Conservation (phyloP, 495 filamentous ascomycete genomes). For the Paragyromitra xinjiangensis region DNA sequence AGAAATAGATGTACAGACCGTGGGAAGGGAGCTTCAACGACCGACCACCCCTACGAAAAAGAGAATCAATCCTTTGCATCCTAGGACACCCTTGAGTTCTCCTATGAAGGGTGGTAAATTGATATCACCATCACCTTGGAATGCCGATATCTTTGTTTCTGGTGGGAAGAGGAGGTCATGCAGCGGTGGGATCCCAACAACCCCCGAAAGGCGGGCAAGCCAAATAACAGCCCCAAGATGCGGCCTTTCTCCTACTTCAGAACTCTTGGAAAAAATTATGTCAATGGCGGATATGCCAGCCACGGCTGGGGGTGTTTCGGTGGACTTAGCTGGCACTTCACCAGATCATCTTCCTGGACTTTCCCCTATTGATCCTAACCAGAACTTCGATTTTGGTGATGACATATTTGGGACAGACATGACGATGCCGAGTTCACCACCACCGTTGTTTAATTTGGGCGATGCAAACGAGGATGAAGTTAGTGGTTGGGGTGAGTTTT, state of each 20-base stretch:
- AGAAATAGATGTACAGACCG: background rate
- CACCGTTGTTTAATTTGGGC: slow-evolving; percentile 50
- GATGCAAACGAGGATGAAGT: slow-evolving; percentile 39
- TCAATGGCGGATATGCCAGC: slow-evolving; percentile 38
- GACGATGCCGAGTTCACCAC: slow-evolving; percentile 56
- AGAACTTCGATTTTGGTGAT: slow-evolving; percentile 47
- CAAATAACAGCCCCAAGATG: slow-evolving; percentile 22
- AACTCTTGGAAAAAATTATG: slow-evolving; percentile 54
- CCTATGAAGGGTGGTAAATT: slow-evolving; percentile 34
- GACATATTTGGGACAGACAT: slow-evolving; percentile 56
- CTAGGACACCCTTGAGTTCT: slow-evolving; percentile 52
- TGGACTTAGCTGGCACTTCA: slow-evolving; percentile 31
- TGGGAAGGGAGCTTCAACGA: slow-evolving; percentile 56
- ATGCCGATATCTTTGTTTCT: slow-evolving; percentile 49
- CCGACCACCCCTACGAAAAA: slow-evolving; percentile 69
- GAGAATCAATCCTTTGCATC: slow-evolving; percentile 39
- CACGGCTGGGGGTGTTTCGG: slow-evolving; percentile 11
- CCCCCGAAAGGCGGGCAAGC: slow-evolving; percentile 37
- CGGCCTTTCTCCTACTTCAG: slow-evolving; percentile 52
- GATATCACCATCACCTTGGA: slow-evolving; percentile 49
- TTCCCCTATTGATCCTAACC: slow-evolving; percentile 29
- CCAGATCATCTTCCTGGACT: slow-evolving; percentile 36
- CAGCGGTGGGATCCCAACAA: slow-evolving; percentile 22
- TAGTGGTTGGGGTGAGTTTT: slow-evolving; percentile 53
- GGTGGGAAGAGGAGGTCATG: slow-evolving; percentile 34